A percentile compares a stretch with the other conserved stretches of the same genome.
Evolutionary conservation across 768 basidiomycete species (phyloP).

Genomic region (Boletellus ananas): DNA sequence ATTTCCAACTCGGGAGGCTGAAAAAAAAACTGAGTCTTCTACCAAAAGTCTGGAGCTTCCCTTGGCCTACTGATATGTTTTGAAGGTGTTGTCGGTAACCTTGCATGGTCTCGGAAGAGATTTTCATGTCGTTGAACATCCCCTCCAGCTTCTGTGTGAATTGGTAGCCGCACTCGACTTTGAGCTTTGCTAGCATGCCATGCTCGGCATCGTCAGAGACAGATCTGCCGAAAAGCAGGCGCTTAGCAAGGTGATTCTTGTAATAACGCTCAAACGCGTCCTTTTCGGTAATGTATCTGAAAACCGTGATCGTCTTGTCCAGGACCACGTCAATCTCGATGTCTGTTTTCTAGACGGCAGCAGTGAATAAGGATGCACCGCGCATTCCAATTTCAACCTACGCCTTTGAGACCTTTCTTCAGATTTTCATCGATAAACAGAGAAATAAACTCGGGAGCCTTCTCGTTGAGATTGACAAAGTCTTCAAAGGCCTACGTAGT

Average conservation of each 20-base stretch:
- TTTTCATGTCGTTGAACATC: constrained; percentile 97
- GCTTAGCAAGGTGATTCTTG: constrained; percentile 92
- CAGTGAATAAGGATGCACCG: background rate
- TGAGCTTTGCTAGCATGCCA: constrained; percentile 95
- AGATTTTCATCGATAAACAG: constrained; percentile 96
- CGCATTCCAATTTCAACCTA: constrained; percentile 38
- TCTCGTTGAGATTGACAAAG: constrained; percentile 85
- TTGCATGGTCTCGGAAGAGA: constrained; percentile 78
- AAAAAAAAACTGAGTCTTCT: constrained; percentile 9
- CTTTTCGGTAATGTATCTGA: constrained; percentile 92
- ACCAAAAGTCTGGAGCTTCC: background rate
- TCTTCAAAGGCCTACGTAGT: constrained; percentile 76
- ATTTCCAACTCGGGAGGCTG: constrained; percentile 78
- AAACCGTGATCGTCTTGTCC: constrained; percentile 95
- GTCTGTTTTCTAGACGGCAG: constrained; percentile 77
- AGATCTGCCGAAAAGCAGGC: constrained; percentile 80
- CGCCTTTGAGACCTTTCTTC: constrained; percentile 91
- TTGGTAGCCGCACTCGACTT: constrained; percentile 92
- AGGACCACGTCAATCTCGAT: constrained; percentile 83
- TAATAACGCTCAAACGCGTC: constrained; percentile 98
- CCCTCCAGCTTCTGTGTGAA: constrained; percentile 98
- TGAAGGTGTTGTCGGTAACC: constrained; percentile 64
- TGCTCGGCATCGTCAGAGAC: constrained; percentile 97
- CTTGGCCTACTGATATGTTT: constrained; percentile 52
- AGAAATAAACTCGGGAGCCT: constrained; percentile 92